Evolutionary conservation across 169 alveolate genomes (phyloP), one percentile per base, ranked within the genome.

Genomic region (Amoebophrya sp.): DNA sequence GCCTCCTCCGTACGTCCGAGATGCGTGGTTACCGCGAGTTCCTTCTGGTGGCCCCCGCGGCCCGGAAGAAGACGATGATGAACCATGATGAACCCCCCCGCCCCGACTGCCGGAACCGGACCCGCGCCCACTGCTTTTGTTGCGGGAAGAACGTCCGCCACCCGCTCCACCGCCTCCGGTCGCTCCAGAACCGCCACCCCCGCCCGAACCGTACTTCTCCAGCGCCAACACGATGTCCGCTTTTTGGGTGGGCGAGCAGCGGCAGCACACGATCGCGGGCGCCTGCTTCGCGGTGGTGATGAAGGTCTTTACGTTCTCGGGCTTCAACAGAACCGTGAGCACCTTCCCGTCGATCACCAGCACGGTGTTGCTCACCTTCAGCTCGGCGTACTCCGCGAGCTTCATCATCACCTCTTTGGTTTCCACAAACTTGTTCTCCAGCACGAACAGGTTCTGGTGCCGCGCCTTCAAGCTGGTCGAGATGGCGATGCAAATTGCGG

Each of bases 221-320:
- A 96, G 93, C 35, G 94, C 93, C n/a, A 97, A 94, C 39, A 97
- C 99, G 0, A 99, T 97, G 47, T 97, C 97, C 23, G 99, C 98
- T 96, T 99, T 99, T 94, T 98, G 97, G n/a, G 99, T 98, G 23
- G 99, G 99, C 35, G 99, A 97, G 93, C 99, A 98, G 92, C 99
- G 94, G 94, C 99, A 99, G 95, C 99, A 98, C 53, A 98, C 92
- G 77, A 93, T 92, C 0, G 94, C 93, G 0, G 94, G 94, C 10
- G 94, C 92, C 90, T 39, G 93, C 77, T 53, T 32, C 0, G 94
- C 92, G 2, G 77, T 54, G 0, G 29, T 40, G 25, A 92, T 41
- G 77, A 92, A 92, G 53, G 53, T 54, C 90, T 77, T 39, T 0
- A 83, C 66, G 88, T 89, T 40, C 33, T 89, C 77, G 29, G 92